A percentile compares a stretch with the other conserved stretches of the same genome.
Conservation (phyloP, 2,329 filamentous ascomycete species). For the Fusarium pininemorale region DNA sequence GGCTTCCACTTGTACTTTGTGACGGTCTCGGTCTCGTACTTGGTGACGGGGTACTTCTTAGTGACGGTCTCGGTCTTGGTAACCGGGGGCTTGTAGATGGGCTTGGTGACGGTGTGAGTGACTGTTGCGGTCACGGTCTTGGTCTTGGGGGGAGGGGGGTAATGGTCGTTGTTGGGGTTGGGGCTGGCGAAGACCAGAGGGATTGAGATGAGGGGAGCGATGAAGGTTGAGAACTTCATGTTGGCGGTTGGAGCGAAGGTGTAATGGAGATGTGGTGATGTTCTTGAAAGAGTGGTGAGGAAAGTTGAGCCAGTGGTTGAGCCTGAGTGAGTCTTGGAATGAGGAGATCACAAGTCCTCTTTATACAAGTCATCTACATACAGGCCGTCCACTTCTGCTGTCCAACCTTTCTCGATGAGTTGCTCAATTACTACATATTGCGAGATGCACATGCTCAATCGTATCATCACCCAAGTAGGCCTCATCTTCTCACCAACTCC, state of each 20-base stretch:
- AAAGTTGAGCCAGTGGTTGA: slow-evolving; percentile 9
- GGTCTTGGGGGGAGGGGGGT: slow-evolving; percentile 2
- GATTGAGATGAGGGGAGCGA: slow-evolving; percentile 14
- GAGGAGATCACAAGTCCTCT: not conserved
- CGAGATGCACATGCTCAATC: not conserved
- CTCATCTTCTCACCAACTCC: not conserved
- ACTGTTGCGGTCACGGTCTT: slow-evolving; percentile 28
- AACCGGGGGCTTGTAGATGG: slow-evolving; percentile 16
- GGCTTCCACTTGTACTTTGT: slow-evolving; percentile 22
- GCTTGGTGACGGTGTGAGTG: slow-evolving; percentile 20
- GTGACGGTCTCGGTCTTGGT: slow-evolving; percentile 30
- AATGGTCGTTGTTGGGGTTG: slow-evolving; percentile 8
- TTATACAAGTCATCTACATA: not conserved
- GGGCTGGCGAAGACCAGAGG: slow-evolving; percentile 20
- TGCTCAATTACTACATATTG: not conserved
- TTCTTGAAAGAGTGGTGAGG: slow-evolving; percentile 6
- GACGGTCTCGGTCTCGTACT: slow-evolving; percentile 8
- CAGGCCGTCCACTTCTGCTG: not conserved
- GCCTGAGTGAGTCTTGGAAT: not conserved
- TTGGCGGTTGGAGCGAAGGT: slow-evolving; percentile 14
- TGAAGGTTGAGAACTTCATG: slow-evolving; percentile 26
- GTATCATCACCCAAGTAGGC: not conserved
- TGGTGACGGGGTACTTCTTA: slow-evolving; percentile 11
- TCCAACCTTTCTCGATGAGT: too few relatives aligned
- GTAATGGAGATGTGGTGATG: not conserved